These are phyloP conservation scores for Monosporascus ibericus DNA, from an alignment of 2,329 filamentous ascomycete species.

Conservation along the genomic window DNA sequence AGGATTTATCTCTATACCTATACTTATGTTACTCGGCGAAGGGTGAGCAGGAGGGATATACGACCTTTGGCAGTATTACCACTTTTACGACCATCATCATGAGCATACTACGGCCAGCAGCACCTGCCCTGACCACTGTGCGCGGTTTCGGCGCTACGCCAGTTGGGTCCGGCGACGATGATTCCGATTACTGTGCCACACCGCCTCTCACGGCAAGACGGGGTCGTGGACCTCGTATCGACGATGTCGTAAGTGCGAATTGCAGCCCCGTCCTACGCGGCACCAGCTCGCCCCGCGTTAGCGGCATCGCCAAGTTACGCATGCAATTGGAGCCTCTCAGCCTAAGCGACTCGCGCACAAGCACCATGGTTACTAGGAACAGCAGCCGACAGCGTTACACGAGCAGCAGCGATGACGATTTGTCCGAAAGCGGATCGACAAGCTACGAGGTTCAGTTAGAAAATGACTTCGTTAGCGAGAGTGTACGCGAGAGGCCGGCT, in stretches of 20 bases:
- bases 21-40: background rate
- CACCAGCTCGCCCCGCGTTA: constrained; percentile 48
- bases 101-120: constrained; percentile 40
- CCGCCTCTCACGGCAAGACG: constrained; percentile 32
- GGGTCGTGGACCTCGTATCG: constrained; percentile 34
- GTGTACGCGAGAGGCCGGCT: constrained; percentile 37
- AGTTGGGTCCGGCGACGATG: constrained; percentile 50
- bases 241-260: constrained; percentile 56
- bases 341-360: constrained; percentile 50
- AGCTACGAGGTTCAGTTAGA: constrained; percentile 83
- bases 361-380: constrained; percentile 48
- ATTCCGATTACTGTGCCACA: constrained; percentile 43
- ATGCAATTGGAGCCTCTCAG: constrained; percentile 74
- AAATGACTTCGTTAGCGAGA: constrained; percentile 75
- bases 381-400: constrained; percentile 50
- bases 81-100: background rate
- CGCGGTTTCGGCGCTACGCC: constrained; percentile 53
- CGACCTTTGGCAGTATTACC: background rate
- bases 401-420: constrained; percentile 58
- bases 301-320: constrained; percentile 78
- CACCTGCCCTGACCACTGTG: constrained; percentile 47
- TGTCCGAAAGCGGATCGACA: constrained; percentile 61
- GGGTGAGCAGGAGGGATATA: background rate
- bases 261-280: constrained; percentile 55
- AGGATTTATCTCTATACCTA: background rate